phyloP scores from a whole-genome alignment of 495 filamentous ascomycete species.

The Aspergillus incahuasiensis region DNA sequence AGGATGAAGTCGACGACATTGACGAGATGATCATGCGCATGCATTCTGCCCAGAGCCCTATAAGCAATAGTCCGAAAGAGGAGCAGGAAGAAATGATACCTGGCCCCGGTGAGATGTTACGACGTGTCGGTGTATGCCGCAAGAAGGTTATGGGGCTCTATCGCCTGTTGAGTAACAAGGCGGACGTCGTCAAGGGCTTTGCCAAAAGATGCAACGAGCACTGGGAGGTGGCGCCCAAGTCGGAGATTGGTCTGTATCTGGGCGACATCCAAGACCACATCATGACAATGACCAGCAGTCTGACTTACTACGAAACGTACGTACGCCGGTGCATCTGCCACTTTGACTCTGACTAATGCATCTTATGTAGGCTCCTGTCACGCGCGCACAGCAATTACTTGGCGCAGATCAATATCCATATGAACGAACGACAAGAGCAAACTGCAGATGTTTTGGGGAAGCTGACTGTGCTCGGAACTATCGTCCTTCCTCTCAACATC shows the following conservation, averaged over 20 bases:
- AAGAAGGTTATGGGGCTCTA: slow-evolving; percentile 97
- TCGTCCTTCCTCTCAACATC: slow-evolving; percentile 97
- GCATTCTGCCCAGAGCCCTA: slow-evolving; percentile 50
- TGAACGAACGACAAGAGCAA: slow-evolving; percentile 96
- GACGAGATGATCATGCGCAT: slow-evolving; percentile 75
- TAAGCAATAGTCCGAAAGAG: slow-evolving; percentile 31
- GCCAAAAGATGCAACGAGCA: slow-evolving; percentile 98
- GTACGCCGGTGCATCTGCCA: slow-evolving; percentile 23
- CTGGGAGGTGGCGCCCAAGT: slow-evolving; percentile 92
- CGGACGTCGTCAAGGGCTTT: slow-evolving; percentile 97
- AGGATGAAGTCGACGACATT: slow-evolving; percentile 85
- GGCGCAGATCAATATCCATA: slow-evolving; percentile 88
- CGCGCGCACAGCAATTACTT: slow-evolving; percentile 95
- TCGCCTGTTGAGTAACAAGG: slow-evolving; percentile 90
- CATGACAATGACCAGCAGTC: slow-evolving; percentile 93
- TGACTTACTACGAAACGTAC: slow-evolving; percentile 93
- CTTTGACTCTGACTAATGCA: slow-evolving; percentile 12
- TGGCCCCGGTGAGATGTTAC: slow-evolving; percentile 74
- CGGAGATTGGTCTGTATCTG: slow-evolving; percentile 91
- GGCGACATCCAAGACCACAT: slow-evolving; percentile 99
- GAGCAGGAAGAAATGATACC: slow-evolving; percentile 26
- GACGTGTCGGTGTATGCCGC: slow-evolving; percentile 84
- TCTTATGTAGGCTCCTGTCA: slow-evolving; percentile 67
- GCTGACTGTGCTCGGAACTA: slow-evolving; percentile 92
- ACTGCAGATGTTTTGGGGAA: slow-evolving; percentile 92